These are phyloP conservation scores for Ruellia speciosa DNA, from an alignment of 305 asterid genomes.

Conservation along the genomic window DNA sequence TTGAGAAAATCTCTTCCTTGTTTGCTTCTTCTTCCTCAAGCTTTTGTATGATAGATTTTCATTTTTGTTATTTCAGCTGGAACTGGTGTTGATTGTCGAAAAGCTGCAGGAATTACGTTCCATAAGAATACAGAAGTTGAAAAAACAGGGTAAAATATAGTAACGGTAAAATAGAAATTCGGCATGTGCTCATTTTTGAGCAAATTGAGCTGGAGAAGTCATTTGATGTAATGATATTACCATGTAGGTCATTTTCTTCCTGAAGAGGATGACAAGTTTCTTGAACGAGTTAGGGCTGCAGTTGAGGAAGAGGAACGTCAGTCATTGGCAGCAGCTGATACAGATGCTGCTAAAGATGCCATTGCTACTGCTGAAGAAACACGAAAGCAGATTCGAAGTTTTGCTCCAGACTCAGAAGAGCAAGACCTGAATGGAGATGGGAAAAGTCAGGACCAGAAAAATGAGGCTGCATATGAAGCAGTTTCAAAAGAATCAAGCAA, in stretches of 20 bases:
- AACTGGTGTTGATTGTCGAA: conserved; percentile 82
- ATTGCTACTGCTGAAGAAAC: conserved; percentile 57
- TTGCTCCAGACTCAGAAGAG: conserved; percentile 31
- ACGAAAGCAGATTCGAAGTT: conserved; percentile 36
- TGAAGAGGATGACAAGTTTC: conserved; percentile 70
- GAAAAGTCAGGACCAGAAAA: conserved; percentile 29
- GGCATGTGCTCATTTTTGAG: not conserved
- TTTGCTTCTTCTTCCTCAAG: conserved; percentile 10
- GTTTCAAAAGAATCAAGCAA: conserved; percentile 31
- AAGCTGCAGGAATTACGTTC: conserved; percentile 89
- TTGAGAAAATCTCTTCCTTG: not conserved
- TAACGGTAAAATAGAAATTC: conserved; percentile 9
- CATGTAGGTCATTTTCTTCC: conserved; percentile 82
- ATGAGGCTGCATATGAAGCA: conserved; percentile 24
- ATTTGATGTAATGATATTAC: conserved; percentile 27
- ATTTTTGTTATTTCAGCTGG: conserved; percentile 53
- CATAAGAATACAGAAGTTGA: conserved; percentile 76
- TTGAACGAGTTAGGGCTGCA: conserved; percentile 76
- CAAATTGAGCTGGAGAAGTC: conserved; percentile 4
- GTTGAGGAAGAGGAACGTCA: conserved; percentile 93
- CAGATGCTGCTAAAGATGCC: conserved; percentile 75
- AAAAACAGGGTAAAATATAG: conserved; percentile 66
- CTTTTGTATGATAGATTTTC: conserved; percentile 11
- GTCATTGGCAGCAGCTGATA: conserved; percentile 64
- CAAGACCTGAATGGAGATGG: conserved; percentile 15